Evolutionary conservation across 2,329 filamentous ascomycete species (phyloP), one percentile per base, ranked within the genome.

Genomic region (Cladophialophora immunda): DNA sequence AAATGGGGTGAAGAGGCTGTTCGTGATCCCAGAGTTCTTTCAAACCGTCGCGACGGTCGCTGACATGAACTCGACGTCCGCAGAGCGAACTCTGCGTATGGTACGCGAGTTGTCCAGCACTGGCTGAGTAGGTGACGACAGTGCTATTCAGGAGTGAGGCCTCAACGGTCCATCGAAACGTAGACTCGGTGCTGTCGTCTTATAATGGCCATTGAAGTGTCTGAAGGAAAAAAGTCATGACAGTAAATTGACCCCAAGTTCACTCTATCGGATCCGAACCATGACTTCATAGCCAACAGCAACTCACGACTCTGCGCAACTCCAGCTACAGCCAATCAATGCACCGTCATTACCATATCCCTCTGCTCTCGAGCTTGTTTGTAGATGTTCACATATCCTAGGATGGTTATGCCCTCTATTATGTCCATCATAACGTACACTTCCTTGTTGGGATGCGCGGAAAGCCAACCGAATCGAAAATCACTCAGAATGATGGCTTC

Each of bases 231-330:
- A 59, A 34, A 30, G 57, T 59, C 38, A 59, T 47, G 38, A 47
- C 57, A 8, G 38, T 41, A 5, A n/a, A 34, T 34, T n/a, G n/a
- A n/a, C n/a, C n/a, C n/a, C n/a, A n/a, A n/a, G n/a, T n/a, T n/a
- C n/a, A n/a, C n/a, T n/a, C n/a, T n/a, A n/a, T n/a, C n/a, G n/a
- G n/a, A n/a, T n/a, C n/a, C n/a, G n/a, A n/a, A n/a, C n/a, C 38
- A 59, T 59, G 57, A 59, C 57, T 59, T 59, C 57, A 59, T 50
- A 19, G 45, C n/a, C n/a, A n/a, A n/a, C n/a, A n/a, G n/a, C n/a
- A n/a, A n/a, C n/a, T n/a, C n/a, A n/a, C n/a, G n/a, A n/a, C n/a
- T n/a, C n/a, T n/a, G n/a, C n/a, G n/a, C 5, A 50, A 8, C 6
- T 25, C 9, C 45, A 27, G 6, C 45, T 50, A 22, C 45, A 50